Percentiles rank a stretch among this genome's conserved stretches.
These are phyloP conservation scores for Meyerozyma sp. DNA, from an alignment of 1,139 yeast species.

Conservation along the genomic window DNA sequence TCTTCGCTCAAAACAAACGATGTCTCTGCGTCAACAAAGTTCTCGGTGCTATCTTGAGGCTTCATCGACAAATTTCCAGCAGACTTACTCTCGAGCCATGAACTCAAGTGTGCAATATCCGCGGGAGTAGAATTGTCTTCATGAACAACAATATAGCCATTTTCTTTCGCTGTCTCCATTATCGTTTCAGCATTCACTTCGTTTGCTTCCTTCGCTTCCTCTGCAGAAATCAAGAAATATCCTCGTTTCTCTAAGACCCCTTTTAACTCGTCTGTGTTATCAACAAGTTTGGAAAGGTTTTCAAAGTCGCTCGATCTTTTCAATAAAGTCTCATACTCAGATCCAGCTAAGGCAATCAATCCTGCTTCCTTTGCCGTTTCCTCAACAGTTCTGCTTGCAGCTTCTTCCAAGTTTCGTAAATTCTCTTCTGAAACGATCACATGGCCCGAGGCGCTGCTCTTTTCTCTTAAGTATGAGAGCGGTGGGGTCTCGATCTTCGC, in stretches of 20 bases:
- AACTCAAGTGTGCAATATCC: background rate
- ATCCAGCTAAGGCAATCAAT: slow-evolving; percentile 17
- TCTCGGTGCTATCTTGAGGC: slow-evolving; percentile 5
- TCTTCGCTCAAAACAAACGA: slow-evolving; percentile 25
- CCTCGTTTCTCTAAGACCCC: slow-evolving; percentile 3
- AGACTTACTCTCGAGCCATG: background rate
- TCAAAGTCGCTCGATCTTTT: slow-evolving; percentile 2
- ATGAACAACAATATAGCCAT: background rate
- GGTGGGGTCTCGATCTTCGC: background rate
- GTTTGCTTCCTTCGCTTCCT: too few species aligned
- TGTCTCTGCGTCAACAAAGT: slow-evolving; percentile 32
- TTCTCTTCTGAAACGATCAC: slow-evolving; percentile 1
- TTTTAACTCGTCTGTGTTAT: slow-evolving; percentile 4
- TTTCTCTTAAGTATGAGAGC: slow-evolving; percentile 1
- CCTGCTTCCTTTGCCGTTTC: slow-evolving; percentile 22
- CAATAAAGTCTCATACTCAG: slow-evolving; percentile 13
- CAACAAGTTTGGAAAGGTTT: slow-evolving; percentile 4
- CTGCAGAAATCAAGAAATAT: background rate
- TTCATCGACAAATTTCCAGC: background rate
- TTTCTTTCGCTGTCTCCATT: background rate
- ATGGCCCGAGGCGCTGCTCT: slow-evolving; percentile 1
- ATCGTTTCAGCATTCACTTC: background rate
- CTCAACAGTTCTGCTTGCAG: slow-evolving; percentile 5
- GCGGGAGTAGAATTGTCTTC: background rate
- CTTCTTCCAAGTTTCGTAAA: slow-evolving; percentile 7